Percentiles rank a stretch among this genome's conserved stretches.
phyloP scores from a whole-genome alignment of 73 alveolate genomes.

The Breviolum minutum region DNA sequence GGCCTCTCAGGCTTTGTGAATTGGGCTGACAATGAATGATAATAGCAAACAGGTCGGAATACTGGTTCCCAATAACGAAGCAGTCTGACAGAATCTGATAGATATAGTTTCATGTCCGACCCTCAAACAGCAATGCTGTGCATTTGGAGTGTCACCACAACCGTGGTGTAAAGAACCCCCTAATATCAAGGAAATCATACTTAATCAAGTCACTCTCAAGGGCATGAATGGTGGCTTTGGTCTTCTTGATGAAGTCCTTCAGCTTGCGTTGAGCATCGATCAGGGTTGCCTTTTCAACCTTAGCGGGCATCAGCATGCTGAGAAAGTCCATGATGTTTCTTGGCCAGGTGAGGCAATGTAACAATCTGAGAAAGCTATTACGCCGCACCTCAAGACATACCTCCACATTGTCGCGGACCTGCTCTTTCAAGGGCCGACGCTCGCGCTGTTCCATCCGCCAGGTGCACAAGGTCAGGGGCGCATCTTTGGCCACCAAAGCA shows the following conservation, averaged over 20 bases:
- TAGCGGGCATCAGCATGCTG: neutral
- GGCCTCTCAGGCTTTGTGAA: too few relatives aligned
- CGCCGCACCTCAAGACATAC: constrained; percentile 32
- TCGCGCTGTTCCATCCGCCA: constrained; percentile 95
- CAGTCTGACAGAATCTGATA: too few relatives aligned
- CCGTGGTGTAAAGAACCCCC: too few relatives aligned
- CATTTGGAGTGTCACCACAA: too few relatives aligned
- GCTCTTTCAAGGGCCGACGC: constrained; percentile 80
- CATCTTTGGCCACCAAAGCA: constrained; percentile 60
- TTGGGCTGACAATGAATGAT: too few relatives aligned
- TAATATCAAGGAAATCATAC: too few relatives aligned
- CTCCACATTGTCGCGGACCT: constrained; percentile 64
- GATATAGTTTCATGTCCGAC: too few relatives aligned
- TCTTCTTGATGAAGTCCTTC: constrained; percentile 33
- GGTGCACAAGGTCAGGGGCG: constrained; percentile 67
- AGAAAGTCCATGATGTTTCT: neutral
- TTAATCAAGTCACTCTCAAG: constrained; percentile 2
- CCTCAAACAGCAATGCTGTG: too few relatives aligned
- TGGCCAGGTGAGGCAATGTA: neutral
- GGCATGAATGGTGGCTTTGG: constrained; percentile 58
- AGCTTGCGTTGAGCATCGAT: constrained; percentile 67
- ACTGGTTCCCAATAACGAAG: too few relatives aligned
- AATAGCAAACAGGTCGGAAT: too few relatives aligned
- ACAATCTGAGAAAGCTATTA: neutral
- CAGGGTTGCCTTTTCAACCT: constrained; percentile 76